Evolutionary conservation across 306 rosid species (phyloP), one percentile per base, ranked within the genome.

Genomic region (Elaeagnus macrophylla): DNA sequence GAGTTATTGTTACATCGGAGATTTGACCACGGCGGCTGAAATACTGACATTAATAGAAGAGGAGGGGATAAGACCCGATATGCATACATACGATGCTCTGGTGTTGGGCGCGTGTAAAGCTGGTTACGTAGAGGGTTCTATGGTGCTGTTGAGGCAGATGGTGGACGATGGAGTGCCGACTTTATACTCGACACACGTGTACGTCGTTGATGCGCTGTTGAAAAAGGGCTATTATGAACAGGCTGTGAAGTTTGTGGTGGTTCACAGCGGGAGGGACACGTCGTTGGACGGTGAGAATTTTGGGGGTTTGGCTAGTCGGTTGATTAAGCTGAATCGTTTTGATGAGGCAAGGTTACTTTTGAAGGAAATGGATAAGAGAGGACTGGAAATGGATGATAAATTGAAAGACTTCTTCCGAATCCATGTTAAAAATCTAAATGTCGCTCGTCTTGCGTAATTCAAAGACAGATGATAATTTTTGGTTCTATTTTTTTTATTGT

Each of bases 81-180:
- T 70, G 25, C 83, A 82, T 11, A 85, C 89, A 0, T 77, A 53
- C 48, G 86, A 85, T 69, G 82, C 89, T 56, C 79, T 81, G 39
- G 85, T 84, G 10, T 4, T 79, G 17, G 85, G 82, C 39, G 77
- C 82, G 55, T 79, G 94, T 42, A 69, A 6, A 38, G 75, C 48
- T 4, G 73, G 86, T 52, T 69, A 62, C 67, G 84, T 74, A 61
- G 86, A 72, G 2, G 83, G 80, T 19, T 86, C 83, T 62, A 38
- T 81, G 67, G 67, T 63, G 71, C 5, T 85, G 53, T 56, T 79
- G 70, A 60, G 84, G 77, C 72, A 82, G 66, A 81, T 81, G 89
- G 80, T 67, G 60, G 83, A 70, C 10, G 82, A 77, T 60, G 94
- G 82, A 40, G 68, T 81, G 46, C 71, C 68, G 4, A 14, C 53